These are phyloP conservation scores for Spergularia azorica DNA, from an alignment of 179 eudicot species.

Conservation along the genomic window DNA sequence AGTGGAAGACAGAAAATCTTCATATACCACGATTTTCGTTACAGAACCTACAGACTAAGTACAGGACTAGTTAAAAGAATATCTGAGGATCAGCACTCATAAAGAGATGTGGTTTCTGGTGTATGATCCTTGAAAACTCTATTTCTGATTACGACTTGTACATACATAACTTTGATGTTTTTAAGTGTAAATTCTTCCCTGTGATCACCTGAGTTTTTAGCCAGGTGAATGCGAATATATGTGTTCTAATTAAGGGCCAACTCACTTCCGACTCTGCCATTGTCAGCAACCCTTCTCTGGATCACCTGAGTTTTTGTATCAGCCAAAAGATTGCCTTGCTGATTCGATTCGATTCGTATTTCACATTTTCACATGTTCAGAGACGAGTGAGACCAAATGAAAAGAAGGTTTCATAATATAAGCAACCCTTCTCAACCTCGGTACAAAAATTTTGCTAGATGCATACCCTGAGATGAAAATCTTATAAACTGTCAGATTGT, in stretches of 20 bases:
- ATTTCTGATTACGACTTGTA: no score
- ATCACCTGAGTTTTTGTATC: conserved; percentile 56
- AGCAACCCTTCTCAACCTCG: conserved; percentile 40
- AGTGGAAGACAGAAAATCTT: no score
- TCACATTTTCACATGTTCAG: conserved; percentile 50
- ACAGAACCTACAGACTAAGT: no score
- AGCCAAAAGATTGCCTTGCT: conserved; percentile 58
- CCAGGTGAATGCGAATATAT: conserved; percentile 57
- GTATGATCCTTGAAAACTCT: no score
- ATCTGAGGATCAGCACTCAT: no score
- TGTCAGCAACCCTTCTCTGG: conserved; percentile 79
- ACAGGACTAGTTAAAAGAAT: no score
- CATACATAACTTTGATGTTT: no score
- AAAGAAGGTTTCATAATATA: conserved; percentile 36
- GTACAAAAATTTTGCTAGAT: conserved; percentile 50
- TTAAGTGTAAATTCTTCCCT: conserved; percentile 49
- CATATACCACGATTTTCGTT: no score
- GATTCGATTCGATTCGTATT: conserved; percentile 45
- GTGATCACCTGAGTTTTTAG: conserved; percentile 59
- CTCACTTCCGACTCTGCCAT: conserved; percentile 30
- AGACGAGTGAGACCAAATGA: conserved; percentile 37
- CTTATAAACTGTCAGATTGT: conserved; percentile 66
- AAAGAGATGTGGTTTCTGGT: no score
- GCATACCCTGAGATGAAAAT: conserved; percentile 61
- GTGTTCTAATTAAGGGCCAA: conserved; percentile 25